Evolutionary conservation across 192 early-diverging fungal genomes (phyloP), one percentile per base, ranked within the genome.

Genomic region (Mortierella claussenii): DNA sequence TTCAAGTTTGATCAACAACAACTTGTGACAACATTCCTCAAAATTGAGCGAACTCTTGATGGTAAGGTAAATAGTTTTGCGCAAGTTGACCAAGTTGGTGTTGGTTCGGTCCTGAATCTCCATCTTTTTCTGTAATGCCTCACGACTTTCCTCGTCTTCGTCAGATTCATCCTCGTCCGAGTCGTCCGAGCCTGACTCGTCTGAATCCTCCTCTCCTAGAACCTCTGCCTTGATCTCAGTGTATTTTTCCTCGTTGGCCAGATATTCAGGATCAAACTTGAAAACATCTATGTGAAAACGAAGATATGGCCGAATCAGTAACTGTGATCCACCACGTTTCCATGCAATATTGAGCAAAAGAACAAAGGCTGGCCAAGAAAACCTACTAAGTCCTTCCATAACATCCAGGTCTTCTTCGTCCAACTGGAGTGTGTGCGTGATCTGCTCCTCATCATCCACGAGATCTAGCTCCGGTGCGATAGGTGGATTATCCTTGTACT

Each of bases 1-100:
- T 49, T 88, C 88, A 37, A 97, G 88, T 46, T 91, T 81, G 34
- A 98, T 83, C 68, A 93, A 89, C 83, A 98, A 86, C 46, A 97
- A 86, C 80, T 98, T 98, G 85, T 98, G 97, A 46, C 91, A 91
- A 50, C 91, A 93, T 80, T 98, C 97, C 75, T 98, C 97, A 80
- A 94, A 97, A 68, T 95, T 94, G 47, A 97, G 86, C 55, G 89
- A 89, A 3, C 96, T 97, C 92, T 96, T 97, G 68, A 97, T 95
- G 10, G 96, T 93, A 55, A 98, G 79, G 68, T 98, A 98, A 55
- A 98, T 97, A n/a, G 88, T 91, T 60, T 94, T 90, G 34, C 97
- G 88, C 23, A 97, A 86, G 52, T 90, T 94, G 48, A 97, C 88
- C 21, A 95, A 68, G 75, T 96, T 92, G 43, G 92, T 92, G 69